phyloP scores from a whole-genome alignment of 176 grass and related monocot genomes.

The Musa troglodytarum region DNA sequence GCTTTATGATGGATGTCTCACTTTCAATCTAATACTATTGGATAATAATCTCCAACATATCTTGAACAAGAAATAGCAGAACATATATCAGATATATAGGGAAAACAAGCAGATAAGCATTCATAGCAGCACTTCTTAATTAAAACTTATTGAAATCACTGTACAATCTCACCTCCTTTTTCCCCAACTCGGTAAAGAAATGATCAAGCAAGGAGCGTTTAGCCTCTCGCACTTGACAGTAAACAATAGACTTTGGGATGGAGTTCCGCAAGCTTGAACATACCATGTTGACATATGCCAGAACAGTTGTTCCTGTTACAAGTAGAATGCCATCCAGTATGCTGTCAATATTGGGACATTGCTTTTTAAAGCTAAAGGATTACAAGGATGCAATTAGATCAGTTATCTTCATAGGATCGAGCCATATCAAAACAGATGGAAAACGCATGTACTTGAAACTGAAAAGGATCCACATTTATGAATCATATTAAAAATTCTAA shows the following conservation, averaged over 20 bases:
- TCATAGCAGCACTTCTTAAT: neutral
- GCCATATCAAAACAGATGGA: neutral
- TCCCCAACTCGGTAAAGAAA: constrained; percentile 10
- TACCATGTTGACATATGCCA: constrained; percentile 16
- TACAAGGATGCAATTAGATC: neutral
- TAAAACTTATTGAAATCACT: neutral
- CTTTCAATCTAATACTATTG: too few relatives aligned
- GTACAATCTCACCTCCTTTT: constrained; percentile 2
- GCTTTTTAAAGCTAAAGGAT: neutral
- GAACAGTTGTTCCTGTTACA: constrained; percentile 13
- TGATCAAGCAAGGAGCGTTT: constrained; percentile 15
- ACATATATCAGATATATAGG: neutral
- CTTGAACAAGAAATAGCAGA: neutral
- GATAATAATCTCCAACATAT: too few relatives aligned
- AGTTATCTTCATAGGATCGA: neutral
- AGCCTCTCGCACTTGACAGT: constrained; percentile 13
- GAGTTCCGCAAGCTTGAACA: constrained; percentile 13
- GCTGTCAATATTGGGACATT: neutral
- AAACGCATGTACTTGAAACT: neutral
- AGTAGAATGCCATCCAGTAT: neutral
- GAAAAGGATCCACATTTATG: neutral
- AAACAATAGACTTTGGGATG: constrained; percentile 14
- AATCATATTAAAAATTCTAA: neutral
- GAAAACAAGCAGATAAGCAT: neutral
- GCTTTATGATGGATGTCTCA: too few relatives aligned